A percentile compares a stretch with the other conserved stretches of the same genome.
Conservation (phyloP, 768 basidiomycete genomes). For the Pulveroboletus sp. region DNA sequence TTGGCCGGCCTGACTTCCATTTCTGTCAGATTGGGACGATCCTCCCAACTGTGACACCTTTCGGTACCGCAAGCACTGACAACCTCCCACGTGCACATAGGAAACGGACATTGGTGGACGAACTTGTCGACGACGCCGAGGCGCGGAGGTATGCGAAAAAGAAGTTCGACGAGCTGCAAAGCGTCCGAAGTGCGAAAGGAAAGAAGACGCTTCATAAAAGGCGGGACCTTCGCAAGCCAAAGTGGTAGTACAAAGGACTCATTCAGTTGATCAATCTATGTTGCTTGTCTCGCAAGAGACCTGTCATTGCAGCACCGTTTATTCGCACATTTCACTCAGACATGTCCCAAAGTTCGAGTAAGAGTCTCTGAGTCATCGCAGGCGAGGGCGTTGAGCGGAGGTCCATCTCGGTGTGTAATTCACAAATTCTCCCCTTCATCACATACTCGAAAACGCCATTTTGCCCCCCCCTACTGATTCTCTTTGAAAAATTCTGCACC, state of each 20-base stretch:
- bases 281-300: constrained; percentile 2
- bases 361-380: too few relatives aligned
- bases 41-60: constrained; percentile 63
- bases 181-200: constrained; percentile 61
- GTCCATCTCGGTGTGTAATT: neutral
- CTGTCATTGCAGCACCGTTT: neutral
- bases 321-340: neutral
- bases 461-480: neutral
- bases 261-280: constrained; percentile 5
- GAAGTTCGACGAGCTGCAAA: constrained; percentile 80
- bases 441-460: constrained; percentile 7
- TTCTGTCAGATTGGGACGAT: constrained; percentile 70
- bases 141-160: constrained; percentile 84
- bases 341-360: neutral
- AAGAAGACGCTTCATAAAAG: constrained; percentile 64
- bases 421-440: constrained; percentile 4
- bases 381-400: too few relatives aligned
- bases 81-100: constrained; percentile 66
- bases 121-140: constrained; percentile 84
- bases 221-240: constrained; percentile 55
- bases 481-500: too few relatives aligned
- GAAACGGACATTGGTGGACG: constrained; percentile 83
- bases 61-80: constrained; percentile 62
- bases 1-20: constrained; percentile 1
- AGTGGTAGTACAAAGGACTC: constrained; percentile 50